Percentiles rank a stretch among this genome's conserved stretches.
phyloP scores from a whole-genome alignment of 192 early-diverging fungal species.

The Spizellomyces punctatus region DNA sequence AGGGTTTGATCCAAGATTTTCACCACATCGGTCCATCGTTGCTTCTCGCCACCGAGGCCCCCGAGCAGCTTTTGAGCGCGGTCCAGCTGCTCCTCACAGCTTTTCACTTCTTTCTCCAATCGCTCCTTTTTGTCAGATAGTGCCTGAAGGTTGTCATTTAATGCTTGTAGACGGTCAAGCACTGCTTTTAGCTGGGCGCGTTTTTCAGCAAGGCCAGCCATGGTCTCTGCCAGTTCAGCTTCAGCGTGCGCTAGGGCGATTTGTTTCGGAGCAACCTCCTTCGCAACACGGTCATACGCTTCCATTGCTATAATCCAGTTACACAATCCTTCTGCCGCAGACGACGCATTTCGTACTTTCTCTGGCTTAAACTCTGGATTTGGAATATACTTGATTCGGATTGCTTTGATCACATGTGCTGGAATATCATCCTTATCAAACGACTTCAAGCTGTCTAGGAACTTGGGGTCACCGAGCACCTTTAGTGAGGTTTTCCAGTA shows the following conservation, averaged over 20 bases:
- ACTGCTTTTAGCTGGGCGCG: slow-evolving; percentile 55
- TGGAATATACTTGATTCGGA: slow-evolving; percentile 57
- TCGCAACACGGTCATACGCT: slow-evolving; percentile 63
- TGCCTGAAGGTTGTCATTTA: slow-evolving; percentile 56
- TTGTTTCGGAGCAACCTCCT: slow-evolving; percentile 65
- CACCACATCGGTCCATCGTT: slow-evolving; percentile 64
- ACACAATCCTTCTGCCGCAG: slow-evolving; percentile 65
- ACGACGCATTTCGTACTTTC: slow-evolving; percentile 65
- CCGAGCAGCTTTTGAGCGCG: slow-evolving; percentile 60
- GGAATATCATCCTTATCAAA: slow-evolving; percentile 68
- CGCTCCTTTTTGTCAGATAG: slow-evolving; percentile 57
- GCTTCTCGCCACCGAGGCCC: slow-evolving; percentile 63
- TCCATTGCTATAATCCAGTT: slow-evolving; percentile 67
- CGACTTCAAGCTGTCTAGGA: slow-evolving; percentile 53
- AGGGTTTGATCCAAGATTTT: slow-evolving; percentile 49
- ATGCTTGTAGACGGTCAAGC: slow-evolving; percentile 52
- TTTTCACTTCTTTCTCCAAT: slow-evolving; percentile 60
- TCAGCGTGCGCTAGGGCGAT: slow-evolving; percentile 58
- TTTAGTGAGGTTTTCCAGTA: slow-evolving; percentile 67
- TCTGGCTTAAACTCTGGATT: slow-evolving; percentile 68
- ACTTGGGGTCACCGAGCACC: slow-evolving; percentile 59
- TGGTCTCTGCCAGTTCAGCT: slow-evolving; percentile 57
- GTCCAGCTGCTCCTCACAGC: slow-evolving; percentile 61
- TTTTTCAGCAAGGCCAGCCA: slow-evolving; percentile 61
- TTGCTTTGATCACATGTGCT: slow-evolving; percentile 61